These are phyloP conservation scores for Candida neerlandica DNA, from an alignment of 1,139 yeast species.

Conservation along the genomic window DNA sequence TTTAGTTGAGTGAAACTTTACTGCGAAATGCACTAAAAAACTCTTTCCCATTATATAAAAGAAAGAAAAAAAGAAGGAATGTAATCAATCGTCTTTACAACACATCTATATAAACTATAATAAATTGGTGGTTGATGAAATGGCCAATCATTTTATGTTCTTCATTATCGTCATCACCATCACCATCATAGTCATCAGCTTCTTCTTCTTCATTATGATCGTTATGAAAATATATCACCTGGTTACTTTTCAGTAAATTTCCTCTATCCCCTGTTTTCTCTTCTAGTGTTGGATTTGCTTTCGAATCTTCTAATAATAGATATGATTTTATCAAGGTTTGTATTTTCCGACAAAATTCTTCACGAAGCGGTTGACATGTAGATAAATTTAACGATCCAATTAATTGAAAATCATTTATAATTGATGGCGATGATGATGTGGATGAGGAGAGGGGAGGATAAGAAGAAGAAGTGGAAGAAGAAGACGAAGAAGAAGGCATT, in stretches of 20 bases:
- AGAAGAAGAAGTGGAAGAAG: no score
- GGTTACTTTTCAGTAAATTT: neutral
- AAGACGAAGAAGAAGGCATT: neutral
- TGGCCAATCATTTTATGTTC: constrained; percentile 4
- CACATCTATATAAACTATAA: constrained; percentile 2
- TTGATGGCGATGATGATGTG: neutral
- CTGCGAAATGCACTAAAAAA: neutral
- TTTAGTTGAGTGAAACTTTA: no score
- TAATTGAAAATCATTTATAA: constrained; percentile 4
- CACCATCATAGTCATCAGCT: neutral
- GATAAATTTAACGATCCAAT: constrained; percentile 3
- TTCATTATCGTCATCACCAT: neutral
- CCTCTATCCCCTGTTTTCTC: neutral
- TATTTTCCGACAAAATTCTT: neutral
- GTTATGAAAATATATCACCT: neutral
- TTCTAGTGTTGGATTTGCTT: neutral
- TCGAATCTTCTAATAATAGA: neutral
- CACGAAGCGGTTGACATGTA: constrained; percentile 3
- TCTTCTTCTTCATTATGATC: neutral
- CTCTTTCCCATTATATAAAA: neutral
- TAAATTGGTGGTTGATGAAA: constrained; percentile 2
- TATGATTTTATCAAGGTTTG: neutral
- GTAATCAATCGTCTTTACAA: neutral
- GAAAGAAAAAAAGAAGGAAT: neutral
- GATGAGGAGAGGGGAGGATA: neutral